These are phyloP conservation scores for Cladorrhinum sp. DNA, from an alignment of 2,329 filamentous ascomycete species.

Conservation along the genomic window DNA sequence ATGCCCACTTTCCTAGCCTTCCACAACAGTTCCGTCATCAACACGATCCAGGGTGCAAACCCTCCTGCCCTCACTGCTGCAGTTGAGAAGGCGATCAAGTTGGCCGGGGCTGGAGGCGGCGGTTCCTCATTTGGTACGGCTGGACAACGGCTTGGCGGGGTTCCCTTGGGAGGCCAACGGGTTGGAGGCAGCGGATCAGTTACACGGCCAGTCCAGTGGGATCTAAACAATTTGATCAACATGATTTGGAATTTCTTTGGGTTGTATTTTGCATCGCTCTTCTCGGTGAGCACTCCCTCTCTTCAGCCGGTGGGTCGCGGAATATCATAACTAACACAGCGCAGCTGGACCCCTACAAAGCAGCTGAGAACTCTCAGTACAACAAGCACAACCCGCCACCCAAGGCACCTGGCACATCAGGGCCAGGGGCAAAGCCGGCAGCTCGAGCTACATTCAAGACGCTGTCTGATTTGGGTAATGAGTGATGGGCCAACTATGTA, in stretches of 20 bases:
- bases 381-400: constrained; percentile 47
- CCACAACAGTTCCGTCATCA: constrained; percentile 68
- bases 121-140: constrained; percentile 51
- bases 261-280: constrained; percentile 59
- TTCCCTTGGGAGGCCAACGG: constrained; percentile 22
- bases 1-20: constrained; percentile 96
- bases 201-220: constrained; percentile 27
- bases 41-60: constrained; percentile 81
- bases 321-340: constrained; percentile 10
- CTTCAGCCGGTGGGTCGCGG: neutral
- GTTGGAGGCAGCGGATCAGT: constrained; percentile 10
- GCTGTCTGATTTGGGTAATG: constrained; percentile 46
- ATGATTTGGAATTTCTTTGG: constrained; percentile 55
- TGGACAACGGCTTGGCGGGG: constrained; percentile 57
- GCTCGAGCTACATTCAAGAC: constrained; percentile 47
- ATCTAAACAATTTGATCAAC: constrained; percentile 47
- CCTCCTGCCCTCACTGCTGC: constrained; percentile 70
- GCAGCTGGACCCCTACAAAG: constrained; percentile 60
- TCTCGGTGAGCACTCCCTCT: constrained; percentile 47
- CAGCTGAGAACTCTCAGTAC: constrained; percentile 58
- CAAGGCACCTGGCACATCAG: constrained; percentile 15
- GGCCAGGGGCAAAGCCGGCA: constrained; percentile 27
- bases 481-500: constrained; percentile 3
- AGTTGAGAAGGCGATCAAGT: constrained; percentile 66
- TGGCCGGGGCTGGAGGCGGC: constrained; percentile 42